Conservation (phyloP, 768 basidiomycete species). For the Suillus weaverae region DNA sequence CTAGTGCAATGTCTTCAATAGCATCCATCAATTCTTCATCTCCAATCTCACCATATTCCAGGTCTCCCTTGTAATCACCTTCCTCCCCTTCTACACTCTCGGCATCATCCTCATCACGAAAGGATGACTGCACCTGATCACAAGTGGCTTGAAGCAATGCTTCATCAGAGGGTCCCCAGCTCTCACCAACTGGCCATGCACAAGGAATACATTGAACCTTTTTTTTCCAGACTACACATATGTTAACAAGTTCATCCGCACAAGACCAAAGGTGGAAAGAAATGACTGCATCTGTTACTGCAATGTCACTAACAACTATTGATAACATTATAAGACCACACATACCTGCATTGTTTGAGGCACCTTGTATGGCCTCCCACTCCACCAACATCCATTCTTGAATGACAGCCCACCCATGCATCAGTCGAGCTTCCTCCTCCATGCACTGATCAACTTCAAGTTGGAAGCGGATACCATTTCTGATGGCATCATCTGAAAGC, state of each 20-base stretch:
- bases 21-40: constrained; percentile 10
- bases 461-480: constrained; percentile 16
- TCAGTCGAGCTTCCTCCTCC: constrained; percentile 26
- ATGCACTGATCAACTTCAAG: constrained; percentile 24
- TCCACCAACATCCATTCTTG: constrained; percentile 30
- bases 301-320: not conserved
- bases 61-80: not conserved
- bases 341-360: constrained; percentile 10
- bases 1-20: constrained; percentile 13
- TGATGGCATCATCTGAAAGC: constrained; percentile 19
- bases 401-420: constrained; percentile 19
- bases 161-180: constrained; percentile 8
- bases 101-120: not conserved
- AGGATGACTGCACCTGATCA: not conserved
- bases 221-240: constrained; percentile 5
- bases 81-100: not conserved
- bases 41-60: not conserved
- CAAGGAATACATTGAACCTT: constrained; percentile 2
- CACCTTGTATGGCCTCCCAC: constrained; percentile 17
- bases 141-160: not conserved
- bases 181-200: not conserved
- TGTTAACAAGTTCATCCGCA: not conserved
- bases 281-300: not conserved
- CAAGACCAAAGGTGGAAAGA: constrained; percentile 4
- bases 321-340: not conserved